Evolutionary conservation across 371 early-diverging fungal genomes (phyloP).

Genomic region (Rhizopus stolonifer): DNA sequence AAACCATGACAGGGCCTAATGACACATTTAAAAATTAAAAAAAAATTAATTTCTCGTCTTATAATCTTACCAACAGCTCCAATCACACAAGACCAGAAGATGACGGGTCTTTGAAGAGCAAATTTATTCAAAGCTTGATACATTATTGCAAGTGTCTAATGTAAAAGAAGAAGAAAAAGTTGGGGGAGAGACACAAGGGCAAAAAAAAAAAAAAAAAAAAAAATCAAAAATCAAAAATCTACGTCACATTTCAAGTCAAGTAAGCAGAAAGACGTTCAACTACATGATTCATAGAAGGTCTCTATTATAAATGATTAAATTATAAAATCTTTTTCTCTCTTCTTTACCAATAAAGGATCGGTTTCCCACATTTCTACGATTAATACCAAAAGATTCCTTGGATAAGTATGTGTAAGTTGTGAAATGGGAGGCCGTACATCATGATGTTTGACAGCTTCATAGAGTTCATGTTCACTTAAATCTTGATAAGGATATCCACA

Average conservation of each 20-base stretch:
- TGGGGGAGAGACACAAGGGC: slow-evolving; percentile 3
- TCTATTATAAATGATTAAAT: not conserved
- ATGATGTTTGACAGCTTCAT: slow-evolving; percentile 58
- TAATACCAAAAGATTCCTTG: slow-evolving; percentile 56
- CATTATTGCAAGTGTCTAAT: slow-evolving; percentile 13
- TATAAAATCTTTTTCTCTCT: not conserved
- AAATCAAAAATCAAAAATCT: too few relatives aligned
- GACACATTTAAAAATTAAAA: not conserved
- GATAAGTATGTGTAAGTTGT: slow-evolving; percentile 55
- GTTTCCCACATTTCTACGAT: slow-evolving; percentile 77
- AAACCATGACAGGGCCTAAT: slow-evolving; percentile 50
- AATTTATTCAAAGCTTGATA: slow-evolving; percentile 36
- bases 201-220: not conserved
- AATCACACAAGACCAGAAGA: slow-evolving; percentile 50
- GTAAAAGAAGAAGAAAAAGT: slow-evolving; percentile 7
- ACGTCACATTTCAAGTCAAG: slow-evolving; percentile 19
- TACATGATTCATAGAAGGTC: slow-evolving; percentile 31
- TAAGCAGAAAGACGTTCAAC: slow-evolving; percentile 25
- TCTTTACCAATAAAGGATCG: slow-evolving; percentile 53
- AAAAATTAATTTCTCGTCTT: not conserved
- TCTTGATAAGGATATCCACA: slow-evolving; percentile 71
- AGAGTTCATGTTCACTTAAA: slow-evolving; percentile 37
- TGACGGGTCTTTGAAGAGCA: slow-evolving; percentile 42
- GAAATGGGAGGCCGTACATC: slow-evolving; percentile 61
- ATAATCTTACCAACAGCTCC: slow-evolving; percentile 35